Evolutionary conservation across 1,139 yeast species (phyloP), one percentile per base, ranked within the genome.

Genomic region (Yamadazyma trypodendri): DNA sequence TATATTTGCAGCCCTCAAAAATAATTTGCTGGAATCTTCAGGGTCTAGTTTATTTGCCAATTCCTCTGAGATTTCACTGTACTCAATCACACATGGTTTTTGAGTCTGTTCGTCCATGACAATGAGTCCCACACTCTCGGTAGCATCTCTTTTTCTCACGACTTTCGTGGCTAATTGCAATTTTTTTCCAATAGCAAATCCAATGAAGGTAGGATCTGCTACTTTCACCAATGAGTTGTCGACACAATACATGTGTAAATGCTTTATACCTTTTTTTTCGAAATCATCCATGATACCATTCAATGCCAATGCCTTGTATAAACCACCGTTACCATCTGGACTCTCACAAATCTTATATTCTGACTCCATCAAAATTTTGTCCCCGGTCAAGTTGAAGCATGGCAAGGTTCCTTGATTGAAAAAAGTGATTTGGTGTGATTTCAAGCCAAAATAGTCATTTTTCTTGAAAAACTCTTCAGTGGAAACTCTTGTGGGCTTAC

Each of bases 241-340:
- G 35, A 94, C 97, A 63, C 97, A 90, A 65, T 89, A 94, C 84
- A 90, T 86, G 65, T 94, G 97, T 45, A 94, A 73, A 58, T 92
- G 98, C 61, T 87, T 79, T 47, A 92, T 79, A 7, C 88, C 89
- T 40, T 81, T 80, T n/a, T 52, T 46, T 20, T 65, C 55, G 57
- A 92, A 77, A 56, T 90, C 96, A 8, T 76, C 75, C 35, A 92
- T 56, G 17, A 90, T 70, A 1, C 79, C 77, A 46, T 83, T 77
- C 28, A 75, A 75, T 49, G 68, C 65, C 31, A 94, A 72, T 2
- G 97, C 97, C 55, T 81, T 83, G 67, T 94, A 94, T 41, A 94
- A 70, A 1, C 99, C 99, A 40, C 99, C 99, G 58, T 94, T 94
- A 2, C 99, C 99, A 60, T 94, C 97, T 2, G 99, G 98, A 10